Base-by-base conservation (phyloP, 805 yeast genomes). In the Blastobotrys muscicola region DNA sequence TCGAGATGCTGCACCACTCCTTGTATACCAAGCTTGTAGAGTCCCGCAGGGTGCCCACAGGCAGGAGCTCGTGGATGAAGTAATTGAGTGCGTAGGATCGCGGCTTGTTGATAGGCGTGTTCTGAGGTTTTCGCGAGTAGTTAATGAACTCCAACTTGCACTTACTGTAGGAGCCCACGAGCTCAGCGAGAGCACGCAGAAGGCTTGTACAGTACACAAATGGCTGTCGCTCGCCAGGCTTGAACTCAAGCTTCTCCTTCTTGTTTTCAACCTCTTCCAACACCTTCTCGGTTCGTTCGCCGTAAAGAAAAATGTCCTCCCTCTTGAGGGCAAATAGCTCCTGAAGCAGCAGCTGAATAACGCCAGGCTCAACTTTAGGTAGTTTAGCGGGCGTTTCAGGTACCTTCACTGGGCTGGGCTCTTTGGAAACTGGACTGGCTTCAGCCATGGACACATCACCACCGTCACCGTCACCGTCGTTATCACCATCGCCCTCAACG, bases 91-190 rank as follows among this genome's bases (percentile, higher is more conserved):
- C 80, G 0, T 94, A 82, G 0, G 85, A 70, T 26, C 90, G 70
- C 2, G 94, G 94, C 54, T 80, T 85, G 8, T 49, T 20, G n/a
- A 43, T 20, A 8, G 52, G 36, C 2, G 42, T 41, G 45, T 38
- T 23, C 11, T 15, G 39, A 23, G 14, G 33, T n/a, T 35, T 41
- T 67, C 79, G 81, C 1, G 90, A 78, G 52, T 76, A 89, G 0
- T 90, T 79, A 45, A 87, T 64, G 54, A 89, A 82, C 53, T 87
- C 95, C 40, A 83, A 70, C 58, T 89, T 89, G 41, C 87, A 76
- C 48, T 79, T 80, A 48, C 80, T 82, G 58, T 87, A 89, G 1
- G 95, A 83, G 1, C 80, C 75, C 6, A 89, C 60, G 6, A 86
- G 62, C 51, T 89, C 97, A 0, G 79, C 71, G 33, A 87, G 60